Evolutionary conservation across 129 eudicot species (phyloP).

Genomic region (Solidago caesia): DNA sequence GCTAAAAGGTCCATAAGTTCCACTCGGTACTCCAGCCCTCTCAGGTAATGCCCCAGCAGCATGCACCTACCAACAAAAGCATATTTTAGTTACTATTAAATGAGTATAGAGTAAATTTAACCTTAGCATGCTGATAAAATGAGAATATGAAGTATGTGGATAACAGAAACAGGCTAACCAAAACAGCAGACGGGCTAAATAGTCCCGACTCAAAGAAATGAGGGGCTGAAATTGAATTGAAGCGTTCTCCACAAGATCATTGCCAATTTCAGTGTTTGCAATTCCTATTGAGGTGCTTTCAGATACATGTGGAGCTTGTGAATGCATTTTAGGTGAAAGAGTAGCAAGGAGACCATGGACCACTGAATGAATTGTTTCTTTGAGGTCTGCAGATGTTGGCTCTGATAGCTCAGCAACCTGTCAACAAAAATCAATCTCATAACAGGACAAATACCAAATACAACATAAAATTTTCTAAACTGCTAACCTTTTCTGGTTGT

Average conservation of each 20-base stretch:
- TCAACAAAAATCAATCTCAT: conserved; percentile 4
- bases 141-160: neutral
- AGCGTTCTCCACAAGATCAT: conserved; percentile 79
- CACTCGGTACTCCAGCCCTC: conserved; percentile 81
- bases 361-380: conserved; percentile 73
- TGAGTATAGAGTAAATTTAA: neutral
- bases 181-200: conserved; percentile 88
- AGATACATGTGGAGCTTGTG: conserved; percentile 62
- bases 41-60: conserved; percentile 86
- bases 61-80: conserved; percentile 59
- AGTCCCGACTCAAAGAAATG: conserved; percentile 79
- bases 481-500: conserved; percentile 85
- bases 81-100: neutral
- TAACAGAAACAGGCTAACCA: conserved; percentile 46
- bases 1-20: conserved; percentile 80
- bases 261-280: conserved; percentile 40
- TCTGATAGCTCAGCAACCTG: conserved; percentile 98
- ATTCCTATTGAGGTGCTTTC: conserved; percentile 57
- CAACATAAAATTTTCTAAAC: neutral
- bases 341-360: conserved; percentile 98
- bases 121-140: neutral
- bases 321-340: conserved; percentile 90
- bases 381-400: conserved; percentile 77
- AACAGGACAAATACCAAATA: neutral
- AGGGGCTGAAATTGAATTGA: conserved; percentile 87